phyloP scores from a whole-genome alignment of 2,329 filamentous ascomycete species.

The Phyllachora maydis region DNA sequence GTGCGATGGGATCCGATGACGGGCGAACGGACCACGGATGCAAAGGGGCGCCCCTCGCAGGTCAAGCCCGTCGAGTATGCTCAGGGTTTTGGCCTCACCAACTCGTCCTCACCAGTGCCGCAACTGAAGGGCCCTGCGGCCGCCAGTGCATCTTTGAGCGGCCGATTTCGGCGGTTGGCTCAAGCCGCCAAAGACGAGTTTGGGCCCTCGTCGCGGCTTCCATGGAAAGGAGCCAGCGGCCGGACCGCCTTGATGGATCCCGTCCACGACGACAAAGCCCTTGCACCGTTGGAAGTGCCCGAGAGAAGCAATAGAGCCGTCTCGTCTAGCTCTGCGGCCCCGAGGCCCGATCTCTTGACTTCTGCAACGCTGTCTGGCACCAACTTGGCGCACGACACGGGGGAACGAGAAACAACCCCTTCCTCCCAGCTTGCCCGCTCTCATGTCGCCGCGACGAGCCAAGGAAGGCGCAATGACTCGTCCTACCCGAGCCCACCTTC shows the following conservation, averaged over 20 bases:
- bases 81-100: conserved; percentile 13
- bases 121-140: conserved; percentile 9
- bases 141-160: conserved; percentile 18
- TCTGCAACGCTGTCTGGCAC: too few relatives aligned
- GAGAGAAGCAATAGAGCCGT: conserved; percentile 23
- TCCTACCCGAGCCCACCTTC: too few relatives aligned
- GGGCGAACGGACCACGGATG: conserved; percentile 39
- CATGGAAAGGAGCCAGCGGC: conserved; percentile 58
- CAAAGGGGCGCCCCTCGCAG: conserved; percentile 31
- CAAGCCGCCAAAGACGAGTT: conserved; percentile 10
- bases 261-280: conserved; percentile 36
- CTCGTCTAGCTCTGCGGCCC: conserved; percentile 5
- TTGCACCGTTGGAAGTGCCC: conserved; percentile 33
- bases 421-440: too few relatives aligned
- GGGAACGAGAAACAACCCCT: too few relatives aligned
- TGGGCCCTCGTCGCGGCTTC: too few relatives aligned
- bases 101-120: conserved; percentile 7
- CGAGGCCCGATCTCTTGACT: conserved; percentile 2
- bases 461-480: too few relatives aligned
- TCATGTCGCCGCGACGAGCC: too few relatives aligned
- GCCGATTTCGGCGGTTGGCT: conserved; percentile 20
- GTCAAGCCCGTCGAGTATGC: conserved; percentile 30
- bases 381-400: too few relatives aligned
- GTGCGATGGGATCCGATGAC: conserved; percentile 45
- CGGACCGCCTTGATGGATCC: conserved; percentile 42